A percentile compares a stretch with the other conserved stretches of the same genome.
These are phyloP conservation scores for Coniochaeta pulveracea DNA, from an alignment of 2,329 filamentous ascomycete species.

Conservation along the genomic window DNA sequence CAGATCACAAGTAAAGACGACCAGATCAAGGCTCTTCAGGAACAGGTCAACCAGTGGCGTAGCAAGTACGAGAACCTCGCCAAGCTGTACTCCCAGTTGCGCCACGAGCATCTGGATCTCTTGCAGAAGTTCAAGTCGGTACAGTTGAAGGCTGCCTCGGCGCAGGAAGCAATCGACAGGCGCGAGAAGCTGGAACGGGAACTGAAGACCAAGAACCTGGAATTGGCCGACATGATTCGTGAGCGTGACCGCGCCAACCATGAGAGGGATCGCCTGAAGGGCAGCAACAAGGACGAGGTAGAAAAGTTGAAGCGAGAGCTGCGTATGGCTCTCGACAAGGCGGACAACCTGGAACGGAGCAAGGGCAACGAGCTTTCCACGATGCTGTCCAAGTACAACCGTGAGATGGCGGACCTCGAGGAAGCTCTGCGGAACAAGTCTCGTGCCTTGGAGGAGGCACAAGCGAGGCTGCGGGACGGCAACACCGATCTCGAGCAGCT, in stretches of 20 bases:
- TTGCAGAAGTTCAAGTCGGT: slow-evolving; percentile 93
- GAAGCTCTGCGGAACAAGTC: slow-evolving; percentile 85
- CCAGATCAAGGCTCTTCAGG: slow-evolving; percentile 82
- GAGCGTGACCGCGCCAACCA: slow-evolving; percentile 89
- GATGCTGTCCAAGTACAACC: slow-evolving; percentile 91
- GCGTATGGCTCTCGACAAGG: slow-evolving; percentile 80
- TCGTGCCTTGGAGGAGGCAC: slow-evolving; percentile 72
- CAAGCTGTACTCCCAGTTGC: slow-evolving; percentile 92
- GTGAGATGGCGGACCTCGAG: slow-evolving; percentile 93
- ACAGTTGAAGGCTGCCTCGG: slow-evolving; percentile 91
- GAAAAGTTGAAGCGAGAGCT: slow-evolving; percentile 93
- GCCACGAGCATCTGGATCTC: slow-evolving; percentile 88
- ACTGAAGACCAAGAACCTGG: slow-evolving; percentile 99
- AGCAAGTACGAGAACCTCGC: slow-evolving; percentile 94
- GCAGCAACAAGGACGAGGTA: slow-evolving; percentile 81
- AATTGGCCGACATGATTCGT: slow-evolving; percentile 95
- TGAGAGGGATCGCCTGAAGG: slow-evolving; percentile 79
- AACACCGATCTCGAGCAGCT: slow-evolving; percentile 77
- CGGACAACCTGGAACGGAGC: slow-evolving; percentile 81
- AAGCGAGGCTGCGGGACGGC: slow-evolving; percentile 66
- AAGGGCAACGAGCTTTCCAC: slow-evolving; percentile 94
- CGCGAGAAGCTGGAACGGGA: slow-evolving; percentile 94
- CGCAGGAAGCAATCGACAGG: slow-evolving; percentile 90
- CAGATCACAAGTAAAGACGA: slow-evolving; percentile 87
- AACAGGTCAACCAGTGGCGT: slow-evolving; percentile 96